Evolutionary conservation across 139 green algal species (phyloP), one percentile per base, ranked within the genome.

Genomic region (Pleodorina starrii): DNA sequence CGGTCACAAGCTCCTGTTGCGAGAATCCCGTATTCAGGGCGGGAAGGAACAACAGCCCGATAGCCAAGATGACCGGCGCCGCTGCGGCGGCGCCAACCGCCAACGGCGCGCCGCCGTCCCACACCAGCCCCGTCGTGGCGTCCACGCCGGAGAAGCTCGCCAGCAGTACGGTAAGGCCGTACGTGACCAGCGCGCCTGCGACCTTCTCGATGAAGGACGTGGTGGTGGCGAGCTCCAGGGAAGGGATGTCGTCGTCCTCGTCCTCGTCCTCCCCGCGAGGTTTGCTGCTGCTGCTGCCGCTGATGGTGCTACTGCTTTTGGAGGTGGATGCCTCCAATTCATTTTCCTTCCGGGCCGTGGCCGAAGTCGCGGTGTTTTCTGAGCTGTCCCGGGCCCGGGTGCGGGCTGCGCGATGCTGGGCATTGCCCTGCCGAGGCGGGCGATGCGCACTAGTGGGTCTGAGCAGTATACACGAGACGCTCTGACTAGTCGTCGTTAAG

Each of bases 191-290:
- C 2, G 81, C 81, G 27, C 81, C 81, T 10, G 60, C 42, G 0
- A 87, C 7, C 81, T 77, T 77, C 43, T 87, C 81, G 27, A 87
- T 60, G 42, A 86, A 44, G 17, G 51, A 73, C 0, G 79, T 75
- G 9, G 79, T 60, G 7, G 40, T 44, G 21, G 54, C 79, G 1
- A 75, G 14, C 5, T 74, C 79, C 3, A 44, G 10, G 25, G 48
- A 21, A 9, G 46, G 23, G 46, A 19, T 7, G 12, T 42, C 74
- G 12, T 42, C 44, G 32, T 44, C n/a, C 35, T 68, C 44, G 25
- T 57, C 21, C 17, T 59, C 72, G 72, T 73, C 29, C 21, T 38
- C 63, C 16, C 32, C 63, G 27, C 6, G 23, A 12, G 11, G 11
- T 32, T 73, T 73, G 63, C 32, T 38, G 63, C 63, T 6, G 63